Conservation (phyloP, 2,329 filamentous ascomycete genomes). For the Dichotomopilus funicola region DNA sequence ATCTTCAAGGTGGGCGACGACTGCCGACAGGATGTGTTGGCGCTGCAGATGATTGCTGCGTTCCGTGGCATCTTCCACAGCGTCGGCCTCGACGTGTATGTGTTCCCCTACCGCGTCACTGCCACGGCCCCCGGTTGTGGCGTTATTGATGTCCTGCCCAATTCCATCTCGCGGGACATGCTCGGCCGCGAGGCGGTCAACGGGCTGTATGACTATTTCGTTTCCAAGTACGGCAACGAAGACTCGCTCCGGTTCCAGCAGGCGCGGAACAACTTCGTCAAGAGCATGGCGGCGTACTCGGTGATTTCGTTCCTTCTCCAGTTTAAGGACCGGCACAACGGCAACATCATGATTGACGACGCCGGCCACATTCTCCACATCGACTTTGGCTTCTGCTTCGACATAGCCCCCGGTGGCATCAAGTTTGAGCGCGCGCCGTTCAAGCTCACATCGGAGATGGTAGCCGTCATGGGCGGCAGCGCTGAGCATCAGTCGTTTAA, state of each 20-base stretch:
- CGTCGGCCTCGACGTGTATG: slow-evolving; percentile 91
- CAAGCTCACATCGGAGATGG: slow-evolving; percentile 96
- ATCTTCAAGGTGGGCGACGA: slow-evolving; percentile 99
- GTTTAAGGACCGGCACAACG: slow-evolving; percentile 99
- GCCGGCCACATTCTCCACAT: slow-evolving; percentile 97
- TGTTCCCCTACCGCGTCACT: slow-evolving; percentile 94
- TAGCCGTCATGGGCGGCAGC: slow-evolving; percentile 94
- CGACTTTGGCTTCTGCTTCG: slow-evolving; percentile 99
- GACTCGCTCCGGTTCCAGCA: slow-evolving; percentile 92
- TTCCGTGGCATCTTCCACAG: slow-evolving; percentile 96
- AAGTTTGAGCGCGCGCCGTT: slow-evolving; percentile 97
- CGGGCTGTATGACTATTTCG: slow-evolving; percentile 95
- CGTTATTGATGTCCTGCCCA: slow-evolving; percentile 95
- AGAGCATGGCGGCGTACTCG: slow-evolving; percentile 97
- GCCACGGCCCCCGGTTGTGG: slow-evolving; percentile 95
- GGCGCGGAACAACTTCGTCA: slow-evolving; percentile 94
- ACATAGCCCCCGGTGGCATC: slow-evolving; percentile 93
- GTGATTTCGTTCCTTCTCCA: slow-evolving; percentile 95
- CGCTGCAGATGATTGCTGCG: slow-evolving; percentile 93
- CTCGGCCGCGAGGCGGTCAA: slow-evolving; percentile 96
- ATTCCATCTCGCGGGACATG: slow-evolving; percentile 98
- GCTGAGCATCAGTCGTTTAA: slow-evolving; percentile 81
- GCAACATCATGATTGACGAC: slow-evolving; percentile 99
- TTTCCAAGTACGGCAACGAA: slow-evolving; percentile 94
- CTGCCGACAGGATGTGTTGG: slow-evolving; percentile 92